Evolutionary conservation across 768 basidiomycete species (phyloP).

Genomic region (Boletus sensibilis): DNA sequence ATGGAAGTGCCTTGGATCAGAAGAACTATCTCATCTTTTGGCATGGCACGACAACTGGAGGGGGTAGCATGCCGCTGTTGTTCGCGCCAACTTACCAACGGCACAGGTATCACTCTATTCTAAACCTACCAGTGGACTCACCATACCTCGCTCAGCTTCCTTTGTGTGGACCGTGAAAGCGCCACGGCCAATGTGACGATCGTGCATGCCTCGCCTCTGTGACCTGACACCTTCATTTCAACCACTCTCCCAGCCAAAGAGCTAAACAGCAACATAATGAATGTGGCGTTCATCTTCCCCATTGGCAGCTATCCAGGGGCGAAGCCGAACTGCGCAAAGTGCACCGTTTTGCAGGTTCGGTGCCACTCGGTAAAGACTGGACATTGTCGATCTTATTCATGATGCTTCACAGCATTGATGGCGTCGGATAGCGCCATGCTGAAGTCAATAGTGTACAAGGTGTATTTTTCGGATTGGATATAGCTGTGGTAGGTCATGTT

Average conservation of each 20-base stretch:
- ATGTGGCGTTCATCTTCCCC: constrained; percentile 79
- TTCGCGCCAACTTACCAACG: constrained; percentile 83
- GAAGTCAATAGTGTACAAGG: constrained; percentile 88
- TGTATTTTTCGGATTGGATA: constrained; percentile 90
- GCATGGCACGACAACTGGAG: constrained; percentile 95
- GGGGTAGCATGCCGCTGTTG: constrained; percentile 82
- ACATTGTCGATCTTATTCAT: constrained; percentile 91
- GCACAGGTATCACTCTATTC: constrained; percentile 69
- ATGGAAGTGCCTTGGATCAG: constrained; percentile 87
- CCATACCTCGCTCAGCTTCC: constrained; percentile 42
- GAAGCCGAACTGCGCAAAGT: constrained; percentile 57
- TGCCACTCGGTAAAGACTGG: constrained; percentile 86
- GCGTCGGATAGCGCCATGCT: constrained; percentile 87
- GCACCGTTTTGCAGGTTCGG: constrained; percentile 72
- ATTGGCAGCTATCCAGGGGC: constrained; percentile 81
- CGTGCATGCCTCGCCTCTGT: constrained; percentile 66
- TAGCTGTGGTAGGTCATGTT: constrained; percentile 69
- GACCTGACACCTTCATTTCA: constrained; percentile 57
- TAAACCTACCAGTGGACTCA: constrained; percentile 1
- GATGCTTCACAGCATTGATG: constrained; percentile 79
- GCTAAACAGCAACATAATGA: constrained; percentile 82
- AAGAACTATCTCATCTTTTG: constrained; percentile 91
- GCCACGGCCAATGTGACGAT: constrained; percentile 54
- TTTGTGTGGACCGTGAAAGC: constrained; percentile 69
- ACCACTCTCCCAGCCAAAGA: constrained; percentile 54